phyloP scores from a whole-genome alignment of 495 filamentous ascomycete species.

The Sordaria brevicollis region DNA sequence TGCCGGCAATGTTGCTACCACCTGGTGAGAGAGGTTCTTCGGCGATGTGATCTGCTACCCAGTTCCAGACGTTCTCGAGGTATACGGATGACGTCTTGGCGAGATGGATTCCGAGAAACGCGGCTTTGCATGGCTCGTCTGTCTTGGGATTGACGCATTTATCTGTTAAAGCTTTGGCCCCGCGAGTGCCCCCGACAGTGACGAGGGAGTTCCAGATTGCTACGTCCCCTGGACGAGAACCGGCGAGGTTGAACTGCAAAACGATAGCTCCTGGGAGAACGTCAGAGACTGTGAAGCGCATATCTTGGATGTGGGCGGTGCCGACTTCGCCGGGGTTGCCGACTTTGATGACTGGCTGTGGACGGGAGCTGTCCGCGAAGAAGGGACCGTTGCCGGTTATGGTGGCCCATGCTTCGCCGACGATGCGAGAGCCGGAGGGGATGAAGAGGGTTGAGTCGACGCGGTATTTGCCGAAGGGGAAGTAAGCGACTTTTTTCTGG shows the following conservation, averaged over 20 bases:
- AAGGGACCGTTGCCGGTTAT: slow-evolving; percentile 37
- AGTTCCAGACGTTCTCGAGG: slow-evolving; percentile 61
- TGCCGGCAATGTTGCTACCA: slow-evolving; percentile 28
- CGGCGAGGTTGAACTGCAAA: slow-evolving; percentile 50
- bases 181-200: slow-evolving; percentile 49
- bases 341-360: slow-evolving; percentile 47
- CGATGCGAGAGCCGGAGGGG: slow-evolving; percentile 43
- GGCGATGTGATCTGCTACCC: slow-evolving; percentile 65
- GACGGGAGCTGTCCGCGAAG: slow-evolving; percentile 41
- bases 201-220: slow-evolving; percentile 52
- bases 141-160: slow-evolving; percentile 30
- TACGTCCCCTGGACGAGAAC: slow-evolving; percentile 42
- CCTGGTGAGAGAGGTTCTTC: slow-evolving; percentile 39
- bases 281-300: slow-evolving; percentile 38
- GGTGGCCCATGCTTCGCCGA: slow-evolving; percentile 39
- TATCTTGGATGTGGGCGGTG: slow-evolving; percentile 47
- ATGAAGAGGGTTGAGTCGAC: slow-evolving; percentile 38
- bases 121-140: slow-evolving; percentile 50
- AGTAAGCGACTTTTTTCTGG: slow-evolving; percentile 32
- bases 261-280: slow-evolving; percentile 38
- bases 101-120: slow-evolving; percentile 58
- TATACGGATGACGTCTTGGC: slow-evolving; percentile 47
- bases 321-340: slow-evolving; percentile 49
- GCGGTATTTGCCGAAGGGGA: slow-evolving; percentile 40
- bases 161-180: slow-evolving; percentile 25